Percentiles rank a stretch among this genome's conserved stretches.
These are phyloP conservation scores for Aspergillus pseudoviridinutans DNA, from an alignment of 2,329 filamentous ascomycete genomes.

Conservation along the genomic window DNA sequence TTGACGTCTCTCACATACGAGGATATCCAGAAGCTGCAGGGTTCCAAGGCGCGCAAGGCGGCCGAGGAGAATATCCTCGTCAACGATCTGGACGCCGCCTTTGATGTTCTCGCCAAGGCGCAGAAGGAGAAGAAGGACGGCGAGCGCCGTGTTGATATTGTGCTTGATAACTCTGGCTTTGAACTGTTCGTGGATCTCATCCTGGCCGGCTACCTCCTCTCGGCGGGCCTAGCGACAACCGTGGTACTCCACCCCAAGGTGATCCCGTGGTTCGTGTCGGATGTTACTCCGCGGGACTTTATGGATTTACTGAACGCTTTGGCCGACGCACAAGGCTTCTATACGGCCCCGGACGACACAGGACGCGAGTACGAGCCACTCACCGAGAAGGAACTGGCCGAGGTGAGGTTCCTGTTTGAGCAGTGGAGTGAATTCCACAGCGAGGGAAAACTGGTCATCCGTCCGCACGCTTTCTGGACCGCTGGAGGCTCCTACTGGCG, in stretches of 20 bases:
- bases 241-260: constrained; percentile 89
- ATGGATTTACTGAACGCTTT: constrained; percentile 74
- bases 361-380: constrained; percentile 59
- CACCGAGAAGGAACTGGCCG: constrained; percentile 60
- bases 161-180: constrained; percentile 96
- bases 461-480: constrained; percentile 91
- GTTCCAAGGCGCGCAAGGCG: constrained; percentile 76
- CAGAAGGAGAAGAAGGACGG: constrained; percentile 57
- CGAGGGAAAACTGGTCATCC: constrained; percentile 77
- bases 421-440: constrained; percentile 77
- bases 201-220: constrained; percentile 82
- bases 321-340: constrained; percentile 73
- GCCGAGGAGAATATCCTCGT: constrained; percentile 88
- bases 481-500: constrained; percentile 84
- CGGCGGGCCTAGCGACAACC: constrained; percentile 76
- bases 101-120: constrained; percentile 62
- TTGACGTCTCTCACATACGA: constrained; percentile 88
- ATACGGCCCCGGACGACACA: constrained; percentile 66
- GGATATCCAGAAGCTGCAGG: constrained; percentile 95
- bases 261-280: constrained; percentile 97
- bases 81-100: constrained; percentile 76
- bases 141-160: constrained; percentile 81
- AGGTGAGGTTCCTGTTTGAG: constrained; percentile 72
- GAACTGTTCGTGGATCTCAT: constrained; percentile 95
- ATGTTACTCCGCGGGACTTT: constrained; percentile 86